phyloP scores from a whole-genome alignment of 2,329 filamentous ascomycete genomes.

The Fusarium oligoseptatum region DNA sequence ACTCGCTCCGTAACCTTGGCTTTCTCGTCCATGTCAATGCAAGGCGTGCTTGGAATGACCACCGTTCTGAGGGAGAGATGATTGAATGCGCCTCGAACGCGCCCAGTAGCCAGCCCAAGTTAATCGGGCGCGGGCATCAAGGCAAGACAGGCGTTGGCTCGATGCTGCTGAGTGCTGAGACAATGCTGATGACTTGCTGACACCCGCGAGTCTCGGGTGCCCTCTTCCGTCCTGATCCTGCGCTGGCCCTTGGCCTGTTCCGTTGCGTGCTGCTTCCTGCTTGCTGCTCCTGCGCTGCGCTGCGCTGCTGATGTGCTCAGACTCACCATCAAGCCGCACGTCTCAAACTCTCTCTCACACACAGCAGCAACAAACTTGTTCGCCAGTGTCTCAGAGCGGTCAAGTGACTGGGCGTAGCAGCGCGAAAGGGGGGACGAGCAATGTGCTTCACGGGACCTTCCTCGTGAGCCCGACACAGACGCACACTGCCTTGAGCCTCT shows the following conservation, averaged over 20 bases:
- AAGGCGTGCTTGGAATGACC: conserved; percentile 4
- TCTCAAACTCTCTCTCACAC: conserved; percentile 14
- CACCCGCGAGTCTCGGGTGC: background rate
- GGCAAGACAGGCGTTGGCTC: conserved; percentile 6
- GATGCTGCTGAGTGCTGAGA: conserved; percentile 30
- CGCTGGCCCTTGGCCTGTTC: background rate
- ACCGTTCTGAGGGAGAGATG: background rate
- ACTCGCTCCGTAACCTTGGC: conserved; percentile 28
- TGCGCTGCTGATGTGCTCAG: conserved; percentile 15
- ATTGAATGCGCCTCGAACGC: background rate
- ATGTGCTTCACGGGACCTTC: conserved; percentile 29
- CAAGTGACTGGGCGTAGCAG: conserved; percentile 33
- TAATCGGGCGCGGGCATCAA: conserved; percentile 2
- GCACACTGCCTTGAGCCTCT: conserved; percentile 15
- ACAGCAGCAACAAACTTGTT: background rate
- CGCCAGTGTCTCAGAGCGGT: conserved; percentile 37
- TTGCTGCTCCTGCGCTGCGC: background rate
- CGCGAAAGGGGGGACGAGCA: conserved; percentile 16
- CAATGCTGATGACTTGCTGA: conserved; percentile 37
- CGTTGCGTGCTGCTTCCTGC: background rate
- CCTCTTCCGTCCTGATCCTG: background rate
- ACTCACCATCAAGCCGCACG: conserved; percentile 9
- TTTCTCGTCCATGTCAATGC: conserved; percentile 5
- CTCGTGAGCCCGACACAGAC: conserved; percentile 38
- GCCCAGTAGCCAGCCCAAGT: background rate